Evolutionary conservation across 176 grass and related monocot species (phyloP), one percentile per base, ranked within the genome.

Genomic region (Melocanna baccifera): DNA sequence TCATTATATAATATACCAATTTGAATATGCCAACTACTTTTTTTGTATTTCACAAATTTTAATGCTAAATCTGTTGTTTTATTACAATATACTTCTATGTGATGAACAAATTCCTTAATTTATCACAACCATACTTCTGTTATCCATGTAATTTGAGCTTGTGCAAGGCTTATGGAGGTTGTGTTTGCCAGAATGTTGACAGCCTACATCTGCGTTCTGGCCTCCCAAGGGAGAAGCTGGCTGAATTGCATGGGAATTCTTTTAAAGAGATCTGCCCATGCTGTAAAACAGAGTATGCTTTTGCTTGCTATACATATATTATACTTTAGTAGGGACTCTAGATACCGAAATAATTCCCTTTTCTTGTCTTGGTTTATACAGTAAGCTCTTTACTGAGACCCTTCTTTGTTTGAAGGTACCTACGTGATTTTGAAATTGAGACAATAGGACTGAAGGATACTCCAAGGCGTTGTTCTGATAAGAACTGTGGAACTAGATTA

Each of bases 361-460:
- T 66, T 9, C 55, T 46, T 58, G 28, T 84, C 78, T 56, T 84
- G 0, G 12, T 75, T 86, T 91, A 29, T 77, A 80, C 63, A 76
- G 51, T 73, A 73, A 68, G 71, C 74, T 45, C 68, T 65, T 84
- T 58, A 59, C 71, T 78, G 19, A 69, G 29, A 75, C 37, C 32
- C 43, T 86, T 67, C 48, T 71, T 63, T 30, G 42, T 86, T 77
- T 86, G 59, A 88, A 98, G 96, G 87, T 98, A 95, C 77, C 26
- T 98, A 68, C 90, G 92, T 70, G 96, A 98, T 98, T 98, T 98
- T 93, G 96, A 95, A 89, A 90, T 98, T 69, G 96, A 95, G 89
- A 98, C 96, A 48, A 91, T 98, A 86, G 96, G 96, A 77, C 64
- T 98, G 87, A 98, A 95, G 89, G 89, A 95, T 69, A 98, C 96